phyloP scores from a whole-genome alignment of 1,139 yeast genomes.

The Candida neerlandica region DNA sequence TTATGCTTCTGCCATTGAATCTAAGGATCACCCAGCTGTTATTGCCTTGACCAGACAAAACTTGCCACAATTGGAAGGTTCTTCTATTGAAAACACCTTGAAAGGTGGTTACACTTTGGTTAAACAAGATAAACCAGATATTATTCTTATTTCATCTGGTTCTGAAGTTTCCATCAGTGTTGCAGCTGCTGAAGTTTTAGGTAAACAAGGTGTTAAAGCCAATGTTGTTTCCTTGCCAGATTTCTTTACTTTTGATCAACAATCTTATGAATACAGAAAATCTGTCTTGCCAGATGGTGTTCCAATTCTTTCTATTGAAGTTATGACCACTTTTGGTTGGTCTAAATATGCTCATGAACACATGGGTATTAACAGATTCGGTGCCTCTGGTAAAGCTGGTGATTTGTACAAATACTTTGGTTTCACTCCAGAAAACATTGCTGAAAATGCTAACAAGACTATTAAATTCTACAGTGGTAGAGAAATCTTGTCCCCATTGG shows the following conservation, averaged over 20 bases:
- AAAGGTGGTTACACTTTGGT: conserved; percentile 93
- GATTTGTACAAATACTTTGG: conserved; percentile 84
- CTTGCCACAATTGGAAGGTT: conserved; percentile 95
- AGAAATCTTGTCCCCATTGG: conserved; percentile 72
- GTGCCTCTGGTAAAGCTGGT: conserved; percentile 93
- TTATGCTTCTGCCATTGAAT: conserved; percentile 75
- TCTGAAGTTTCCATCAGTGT: conserved; percentile 89
- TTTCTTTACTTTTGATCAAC: conserved; percentile 86
- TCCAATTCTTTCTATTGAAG: conserved; percentile 94
- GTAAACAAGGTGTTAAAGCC: conserved; percentile 67
- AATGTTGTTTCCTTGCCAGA: conserved; percentile 93
- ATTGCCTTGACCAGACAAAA: conserved; percentile 96
- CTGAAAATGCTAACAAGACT: conserved; percentile 81
- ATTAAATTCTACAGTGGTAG: conserved; percentile 83
- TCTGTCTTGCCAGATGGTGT: conserved; percentile 92
- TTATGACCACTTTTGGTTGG: conserved; percentile 92
- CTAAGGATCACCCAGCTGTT: conserved; percentile 79
- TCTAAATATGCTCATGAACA: conserved; percentile 94
- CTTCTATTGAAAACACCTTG: conserved; percentile 85
- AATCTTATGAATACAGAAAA: conserved; percentile 75
- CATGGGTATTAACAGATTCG: conserved; percentile 94
- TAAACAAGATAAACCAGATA: conserved; percentile 65
- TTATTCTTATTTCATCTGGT: conserved; percentile 89
- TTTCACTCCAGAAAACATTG: conserved; percentile 93
- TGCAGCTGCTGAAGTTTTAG: conserved; percentile 75